Evolutionary conservation across 2,329 filamentous ascomycete species (phyloP), one percentile per base, ranked within the genome.

Genomic region (Sarocladiaceae sp.): DNA sequence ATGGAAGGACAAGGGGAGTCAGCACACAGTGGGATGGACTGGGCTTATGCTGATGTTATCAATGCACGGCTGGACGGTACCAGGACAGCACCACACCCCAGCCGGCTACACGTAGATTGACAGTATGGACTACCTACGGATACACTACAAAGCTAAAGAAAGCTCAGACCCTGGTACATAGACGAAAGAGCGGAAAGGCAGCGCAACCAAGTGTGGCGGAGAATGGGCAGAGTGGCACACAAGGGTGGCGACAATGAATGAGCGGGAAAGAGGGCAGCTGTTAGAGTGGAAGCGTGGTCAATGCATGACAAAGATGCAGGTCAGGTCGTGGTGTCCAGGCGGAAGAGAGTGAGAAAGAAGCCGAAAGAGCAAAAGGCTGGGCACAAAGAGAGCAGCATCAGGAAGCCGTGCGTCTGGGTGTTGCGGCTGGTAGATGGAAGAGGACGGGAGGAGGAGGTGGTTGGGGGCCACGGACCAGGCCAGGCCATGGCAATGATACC

Each of bases 1-100:
- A 33, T 12, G 8, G 26, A 48, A 29, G 18, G 28, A 10, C 22
- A 33, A 26, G n/a, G 17, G 13, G 25, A 20, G 18, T 29, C 44
- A 48, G 44, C 25, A 22, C 5, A 18, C 12, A 4, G 25, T 13
- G n/a, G 22, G 44, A 33, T 20, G 26, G 20, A 28, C 25, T 48
- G 44, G 44, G 40, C 26, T 48, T 33, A 48, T 48, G 44, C 44
- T 33, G 44, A 31, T 18, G 25, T 48, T 33, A 48, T 48, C 44
- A 48, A 48, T 48, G 22, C 22, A 29, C 23, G 23, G 22, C 10
- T 10, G 40, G 28, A 28, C 28, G 17, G n/a, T 4, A 26, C 22
- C 40, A 44, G 20, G 4, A 12, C 25, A 10, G 28, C 37, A 40
- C 37, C 8, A 40, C 37, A 20, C 8, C 7, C 12, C 35, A 17